These are phyloP conservation scores for Penicillium lagena DNA, from an alignment of 495 filamentous ascomycete species.

Conservation along the genomic window DNA sequence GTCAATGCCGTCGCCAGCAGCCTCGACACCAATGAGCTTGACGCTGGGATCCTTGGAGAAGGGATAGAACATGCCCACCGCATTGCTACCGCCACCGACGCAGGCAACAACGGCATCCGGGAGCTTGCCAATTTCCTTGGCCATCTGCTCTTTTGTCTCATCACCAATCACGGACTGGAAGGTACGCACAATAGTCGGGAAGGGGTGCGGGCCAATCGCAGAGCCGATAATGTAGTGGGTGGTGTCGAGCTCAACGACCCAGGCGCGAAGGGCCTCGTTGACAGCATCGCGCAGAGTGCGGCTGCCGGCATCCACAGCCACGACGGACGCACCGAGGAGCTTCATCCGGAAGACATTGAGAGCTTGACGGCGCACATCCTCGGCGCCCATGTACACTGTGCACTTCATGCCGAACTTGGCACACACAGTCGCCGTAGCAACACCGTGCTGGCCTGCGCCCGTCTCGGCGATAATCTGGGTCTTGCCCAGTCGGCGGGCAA, in stretches of 20 bases:
- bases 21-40: slow-evolving; percentile 88
- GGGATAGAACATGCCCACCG: slow-evolving; percentile 93
- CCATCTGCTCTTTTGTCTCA: slow-evolving; percentile 88
- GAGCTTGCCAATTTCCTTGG: slow-evolving; percentile 71
- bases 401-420: slow-evolving; percentile 96
- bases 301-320: slow-evolving; percentile 82
- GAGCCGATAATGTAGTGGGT: slow-evolving; percentile 97
- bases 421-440: slow-evolving; percentile 91
- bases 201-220: slow-evolving; percentile 92
- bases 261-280: slow-evolving; percentile 86
- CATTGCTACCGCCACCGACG: slow-evolving; percentile 89
- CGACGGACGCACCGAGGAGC: slow-evolving; percentile 80
- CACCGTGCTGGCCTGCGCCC: slow-evolving; percentile 95
- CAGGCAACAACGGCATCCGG: slow-evolving; percentile 96
- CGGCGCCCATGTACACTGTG: slow-evolving; percentile 92
- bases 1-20: slow-evolving; percentile 91
- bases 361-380: slow-evolving; percentile 92
- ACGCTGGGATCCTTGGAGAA: slow-evolving; percentile 82
- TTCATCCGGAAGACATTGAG: slow-evolving; percentile 96
- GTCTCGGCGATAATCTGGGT: slow-evolving; percentile 95
- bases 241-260: slow-evolving; percentile 82
- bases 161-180: slow-evolving; percentile 93
- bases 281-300: slow-evolving; percentile 86
- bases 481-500: slow-evolving; percentile 81
- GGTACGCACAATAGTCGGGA: slow-evolving; percentile 92